phyloP scores from a whole-genome alignment of 192 early-diverging fungal species.

The Entrophospora sp. region DNA sequence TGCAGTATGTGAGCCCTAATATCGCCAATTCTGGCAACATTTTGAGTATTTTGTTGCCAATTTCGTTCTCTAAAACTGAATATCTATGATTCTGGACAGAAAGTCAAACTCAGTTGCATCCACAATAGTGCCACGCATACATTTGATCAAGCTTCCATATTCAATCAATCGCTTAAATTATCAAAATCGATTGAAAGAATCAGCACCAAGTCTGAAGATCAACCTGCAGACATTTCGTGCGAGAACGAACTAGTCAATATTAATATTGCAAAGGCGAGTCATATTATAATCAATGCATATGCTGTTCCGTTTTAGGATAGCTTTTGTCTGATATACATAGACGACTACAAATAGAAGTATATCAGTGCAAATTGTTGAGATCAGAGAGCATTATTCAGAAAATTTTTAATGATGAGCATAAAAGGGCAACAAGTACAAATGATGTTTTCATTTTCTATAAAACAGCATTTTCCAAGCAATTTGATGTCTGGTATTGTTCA shows the following conservation, averaged over 20 bases:
- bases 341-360: background rate
- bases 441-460: too few species aligned
- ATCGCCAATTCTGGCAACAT: background rate
- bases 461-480: too few species aligned
- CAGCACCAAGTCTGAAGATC: constrained; percentile 1
- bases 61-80: background rate
- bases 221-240: background rate
- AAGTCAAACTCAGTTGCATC: background rate
- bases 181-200: background rate
- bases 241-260: background rate
- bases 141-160: background rate
- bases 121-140: background rate
- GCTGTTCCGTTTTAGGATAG: background rate
- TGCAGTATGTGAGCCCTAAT: background rate
- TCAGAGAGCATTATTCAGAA: too few species aligned
- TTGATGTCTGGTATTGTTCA: background rate
- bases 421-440: too few species aligned
- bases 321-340: background rate
- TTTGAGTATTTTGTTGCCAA: background rate
- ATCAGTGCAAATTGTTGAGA: background rate
- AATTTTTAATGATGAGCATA: too few species aligned
- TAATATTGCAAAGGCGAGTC: background rate
- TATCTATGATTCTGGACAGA: background rate
- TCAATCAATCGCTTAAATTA: background rate
- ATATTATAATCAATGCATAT: background rate